Conservation (phyloP, 2,329 filamentous ascomycete genomes). For the Amauroascus verrucosus region DNA sequence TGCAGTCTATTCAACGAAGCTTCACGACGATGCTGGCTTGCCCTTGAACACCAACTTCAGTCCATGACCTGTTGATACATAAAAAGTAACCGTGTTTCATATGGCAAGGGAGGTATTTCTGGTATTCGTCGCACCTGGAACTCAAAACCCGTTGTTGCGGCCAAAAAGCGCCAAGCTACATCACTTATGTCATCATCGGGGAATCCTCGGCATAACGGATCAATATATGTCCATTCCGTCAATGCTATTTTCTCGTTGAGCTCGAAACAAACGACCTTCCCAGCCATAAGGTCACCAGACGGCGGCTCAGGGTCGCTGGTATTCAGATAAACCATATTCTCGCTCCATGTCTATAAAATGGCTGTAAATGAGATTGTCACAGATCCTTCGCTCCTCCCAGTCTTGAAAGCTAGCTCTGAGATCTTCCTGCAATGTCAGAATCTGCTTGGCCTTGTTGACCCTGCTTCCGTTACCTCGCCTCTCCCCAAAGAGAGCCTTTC, state of each 20-base stretch:
- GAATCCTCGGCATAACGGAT: too few relatives aligned
- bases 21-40: not conserved
- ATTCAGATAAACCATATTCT: not conserved
- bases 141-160: too few relatives aligned
- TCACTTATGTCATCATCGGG: too few relatives aligned
- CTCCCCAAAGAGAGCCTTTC: slow-evolving; percentile 43
- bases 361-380: slow-evolving; percentile 50
- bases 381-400: slow-evolving; percentile 55
- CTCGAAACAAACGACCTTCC: not conserved
- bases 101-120: not conserved
- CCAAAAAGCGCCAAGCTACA: too few relatives aligned
- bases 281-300: not conserved
- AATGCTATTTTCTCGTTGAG: slow-evolving; percentile 1
- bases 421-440: slow-evolving; percentile 59
- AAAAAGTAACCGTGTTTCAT: not conserved
- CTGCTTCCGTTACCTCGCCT: slow-evolving; percentile 33
- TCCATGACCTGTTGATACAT: not conserved
- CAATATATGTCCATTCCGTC: not conserved
- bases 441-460: slow-evolving; percentile 38
- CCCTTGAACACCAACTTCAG: not conserved
- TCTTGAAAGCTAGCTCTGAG: slow-evolving; percentile 61
- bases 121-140: not conserved
- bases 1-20: not conserved
- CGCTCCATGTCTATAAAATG: slow-evolving; percentile 35
- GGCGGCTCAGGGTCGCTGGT: too few relatives aligned